phyloP scores from a whole-genome alignment of 2,329 filamentous ascomycete species.

The Cadophora malorum region DNA sequence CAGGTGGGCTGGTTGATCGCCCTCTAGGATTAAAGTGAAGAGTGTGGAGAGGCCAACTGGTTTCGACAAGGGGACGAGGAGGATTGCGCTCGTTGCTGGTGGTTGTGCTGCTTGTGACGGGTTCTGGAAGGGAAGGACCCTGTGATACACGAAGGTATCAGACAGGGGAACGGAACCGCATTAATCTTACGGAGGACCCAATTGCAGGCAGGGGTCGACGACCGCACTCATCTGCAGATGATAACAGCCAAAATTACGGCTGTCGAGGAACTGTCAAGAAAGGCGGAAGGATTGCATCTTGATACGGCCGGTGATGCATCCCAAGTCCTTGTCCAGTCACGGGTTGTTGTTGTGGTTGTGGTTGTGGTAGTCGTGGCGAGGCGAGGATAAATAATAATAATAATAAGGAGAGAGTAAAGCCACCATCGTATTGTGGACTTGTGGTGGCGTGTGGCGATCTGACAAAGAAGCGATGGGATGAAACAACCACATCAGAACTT shows the following conservation, averaged over 20 bases:
- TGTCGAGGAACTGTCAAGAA: constrained; percentile 11
- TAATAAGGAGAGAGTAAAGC: background rate
- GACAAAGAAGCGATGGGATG: constrained; percentile 5
- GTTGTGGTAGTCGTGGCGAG: background rate
- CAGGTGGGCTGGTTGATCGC: constrained; percentile 50
- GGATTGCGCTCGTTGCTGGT: constrained; percentile 12
- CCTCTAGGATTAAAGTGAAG: constrained; percentile 46
- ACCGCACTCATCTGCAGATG: constrained; percentile 27
- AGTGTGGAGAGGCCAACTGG: constrained; percentile 34
- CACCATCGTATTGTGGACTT: too few species aligned
- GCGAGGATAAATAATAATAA: too few species aligned
- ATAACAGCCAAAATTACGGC: constrained; percentile 32
- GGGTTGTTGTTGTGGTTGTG: constrained; percentile 1
- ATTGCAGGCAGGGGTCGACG: constrained; percentile 32
- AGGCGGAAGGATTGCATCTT: background rate
- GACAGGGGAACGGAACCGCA: constrained; percentile 30
- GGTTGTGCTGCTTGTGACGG: constrained; percentile 19
- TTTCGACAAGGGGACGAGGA: constrained; percentile 21
- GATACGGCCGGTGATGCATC: background rate
- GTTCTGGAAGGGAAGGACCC: constrained; percentile 31
- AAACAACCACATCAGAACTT: constrained; percentile 9
- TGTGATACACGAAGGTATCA: constrained; percentile 29
- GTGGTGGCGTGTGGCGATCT: constrained; percentile 3
- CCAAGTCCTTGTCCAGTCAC: background rate
- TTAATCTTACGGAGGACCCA: constrained; percentile 37